Evolutionary conservation across 345 rosid species (phyloP), one percentile per base, ranked within the genome.

Genomic region (Rhizophora apiculata): DNA sequence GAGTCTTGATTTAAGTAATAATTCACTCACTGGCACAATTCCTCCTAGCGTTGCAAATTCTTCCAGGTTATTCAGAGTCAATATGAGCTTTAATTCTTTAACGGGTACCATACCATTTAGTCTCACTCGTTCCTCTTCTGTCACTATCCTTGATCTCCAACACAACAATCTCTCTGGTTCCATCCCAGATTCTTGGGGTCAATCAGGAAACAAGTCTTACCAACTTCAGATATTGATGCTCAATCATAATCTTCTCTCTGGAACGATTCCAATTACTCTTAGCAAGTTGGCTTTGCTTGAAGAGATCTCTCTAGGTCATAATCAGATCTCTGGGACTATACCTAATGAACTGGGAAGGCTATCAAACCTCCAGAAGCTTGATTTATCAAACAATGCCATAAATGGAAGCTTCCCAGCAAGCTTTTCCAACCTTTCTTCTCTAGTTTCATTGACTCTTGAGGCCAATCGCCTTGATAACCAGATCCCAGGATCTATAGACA

Each of bases 1-100:
- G 53, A 39, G 62, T 58, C 67, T 77, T 62, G 80, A 77, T 39
- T 15, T 86, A 27, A 86, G 98, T 75, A 85, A 82, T 30, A 94
- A 94, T 62, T 78, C 75, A 63, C 85, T 94, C 36, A 72, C 75
- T 29, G 96, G 90, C 43, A 6, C 65, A 24, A 85, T 94, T 43
- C 96, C 97, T 36, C 72, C 91, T 56, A 75, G 80, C 70, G 85
- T 93, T 29, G 90, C 89, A 20, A 89, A 86, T 66, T 85, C 96
- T 48, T 80, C 89, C 6, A 85, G 84, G 85, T 65, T 91, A 63
- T 82, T 70, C 16, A 83, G 92, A 68, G 80, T 89, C 67, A 89
- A 89, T 61, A 75, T 86, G 13, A 87, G 89, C 79, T 86, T 77
- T 74, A 89, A 89, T 68, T 87, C 88, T 0, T 67, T 87, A 16